A percentile compares a stretch with the other conserved stretches of the same genome.
Evolutionary conservation across 192 early-diverging fungal genomes (phyloP).

Genomic region (Paraglomus brasilianum): DNA sequence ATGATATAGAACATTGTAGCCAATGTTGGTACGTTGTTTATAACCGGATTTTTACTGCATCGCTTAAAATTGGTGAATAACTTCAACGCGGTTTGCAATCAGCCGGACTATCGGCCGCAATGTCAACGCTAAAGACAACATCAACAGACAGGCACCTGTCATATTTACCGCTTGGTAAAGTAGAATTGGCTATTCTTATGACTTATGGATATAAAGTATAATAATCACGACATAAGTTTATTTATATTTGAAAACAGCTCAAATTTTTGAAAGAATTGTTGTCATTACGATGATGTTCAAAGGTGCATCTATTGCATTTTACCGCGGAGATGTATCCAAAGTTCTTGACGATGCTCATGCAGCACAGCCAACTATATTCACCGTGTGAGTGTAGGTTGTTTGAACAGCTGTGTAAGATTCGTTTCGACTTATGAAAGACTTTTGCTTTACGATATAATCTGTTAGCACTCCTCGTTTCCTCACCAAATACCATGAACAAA

Average conservation of each 20-base stretch:
- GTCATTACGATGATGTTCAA: conserved; percentile 37
- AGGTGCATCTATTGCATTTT: conserved; percentile 75
- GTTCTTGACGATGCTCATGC: conserved; percentile 69
- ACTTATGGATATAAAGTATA: neutral
- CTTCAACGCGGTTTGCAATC: neutral
- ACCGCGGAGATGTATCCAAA: conserved; percentile 49
- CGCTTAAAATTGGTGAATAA: neutral
- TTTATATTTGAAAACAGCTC: conserved; percentile 27
- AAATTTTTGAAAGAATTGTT: conserved; percentile 37
- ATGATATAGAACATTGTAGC: conserved; percentile 37
- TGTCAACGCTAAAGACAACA: conserved; percentile 40
- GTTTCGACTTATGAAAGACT: neutral
- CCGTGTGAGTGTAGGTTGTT: conserved; percentile 32
- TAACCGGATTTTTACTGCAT: neutral
- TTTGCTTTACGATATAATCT: neutral
- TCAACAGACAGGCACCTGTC: conserved; percentile 36
- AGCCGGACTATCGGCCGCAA: conserved; percentile 37
- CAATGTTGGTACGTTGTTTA: conserved; percentile 33
- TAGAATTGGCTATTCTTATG: neutral
- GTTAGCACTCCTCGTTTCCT: conserved; percentile 36
- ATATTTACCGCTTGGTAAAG: conserved; percentile 43
- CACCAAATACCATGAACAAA: conserved; percentile 31
- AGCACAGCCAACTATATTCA: conserved; percentile 76
- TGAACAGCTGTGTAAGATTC: neutral
- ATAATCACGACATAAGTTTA: neutral